Evolutionary conservation across 805 yeast species (phyloP).

Genomic region (Nakazawaea wyomingensis): DNA sequence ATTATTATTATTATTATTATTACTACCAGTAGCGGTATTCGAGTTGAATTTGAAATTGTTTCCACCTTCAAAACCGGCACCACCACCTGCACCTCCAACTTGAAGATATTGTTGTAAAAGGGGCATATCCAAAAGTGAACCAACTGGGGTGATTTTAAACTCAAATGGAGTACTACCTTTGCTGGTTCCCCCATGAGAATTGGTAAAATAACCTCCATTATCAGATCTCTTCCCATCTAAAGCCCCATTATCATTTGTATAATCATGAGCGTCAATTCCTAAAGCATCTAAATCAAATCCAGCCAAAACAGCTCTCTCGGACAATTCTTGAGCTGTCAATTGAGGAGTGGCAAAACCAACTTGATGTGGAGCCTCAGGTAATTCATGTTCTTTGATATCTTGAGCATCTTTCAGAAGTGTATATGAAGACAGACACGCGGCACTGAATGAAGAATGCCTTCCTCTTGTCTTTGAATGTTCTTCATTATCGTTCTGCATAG

Average conservation of each 20-base stretch:
- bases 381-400: constrained; percentile 24
- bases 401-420: constrained; percentile 43
- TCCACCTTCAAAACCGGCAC: constrained; percentile 28
- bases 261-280: constrained; percentile 19
- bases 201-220: neutral
- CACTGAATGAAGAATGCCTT: constrained; percentile 59
- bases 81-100: constrained; percentile 35
- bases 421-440: constrained; percentile 57
- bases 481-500: neutral
- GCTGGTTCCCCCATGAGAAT: neutral
- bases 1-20: constrained; percentile 12
- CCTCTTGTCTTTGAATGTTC: constrained; percentile 11
- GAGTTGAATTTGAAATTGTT: neutral
- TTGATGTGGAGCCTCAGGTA: constrained; percentile 52
- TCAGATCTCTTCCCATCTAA: constrained; percentile 3
- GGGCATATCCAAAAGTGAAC: constrained; percentile 27
- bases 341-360: constrained; percentile 85
- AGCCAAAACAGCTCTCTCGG: constrained; percentile 25
- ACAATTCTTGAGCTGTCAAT: constrained; percentile 42
- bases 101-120: constrained; percentile 33
- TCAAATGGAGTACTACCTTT: constrained; percentile 19
- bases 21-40: neutral
- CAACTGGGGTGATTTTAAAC: constrained; percentile 20
- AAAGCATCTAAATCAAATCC: constrained; percentile 33
- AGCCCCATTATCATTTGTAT: neutral